Conservation (phyloP, 768 basidiomycete genomes). For the Lentinula lateritia region DNA sequence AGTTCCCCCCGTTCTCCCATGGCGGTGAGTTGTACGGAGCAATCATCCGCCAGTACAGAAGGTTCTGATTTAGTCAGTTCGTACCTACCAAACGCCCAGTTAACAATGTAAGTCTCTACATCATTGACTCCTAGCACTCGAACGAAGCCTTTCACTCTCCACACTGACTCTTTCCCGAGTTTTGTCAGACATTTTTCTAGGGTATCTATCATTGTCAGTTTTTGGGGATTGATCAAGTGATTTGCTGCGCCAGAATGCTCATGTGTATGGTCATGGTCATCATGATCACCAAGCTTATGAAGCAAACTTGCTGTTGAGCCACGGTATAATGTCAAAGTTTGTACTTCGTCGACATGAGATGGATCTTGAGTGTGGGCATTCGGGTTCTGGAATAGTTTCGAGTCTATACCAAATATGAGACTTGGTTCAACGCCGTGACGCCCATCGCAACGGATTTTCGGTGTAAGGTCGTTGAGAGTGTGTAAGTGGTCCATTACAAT, state of each 20-base stretch:
- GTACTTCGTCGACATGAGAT: constrained; percentile 78
- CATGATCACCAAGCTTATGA: constrained; percentile 8
- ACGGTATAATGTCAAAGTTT: constrained; percentile 62
- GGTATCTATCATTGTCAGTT: constrained; percentile 13
- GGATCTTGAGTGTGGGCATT: constrained; percentile 13
- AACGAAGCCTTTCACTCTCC: constrained; percentile 86
- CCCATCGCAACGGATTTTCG: constrained; percentile 69
- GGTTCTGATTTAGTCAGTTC: constrained; percentile 38
- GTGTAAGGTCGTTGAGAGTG: constrained; percentile 87
- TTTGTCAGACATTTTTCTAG: constrained; percentile 42
- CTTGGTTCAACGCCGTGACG: constrained; percentile 66
- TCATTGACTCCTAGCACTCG: constrained; percentile 34
- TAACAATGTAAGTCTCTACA: constrained; percentile 47
- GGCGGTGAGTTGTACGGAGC: constrained; percentile 62
- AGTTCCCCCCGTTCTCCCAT: constrained; percentile 92
- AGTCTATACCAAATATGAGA: constrained; percentile 85
- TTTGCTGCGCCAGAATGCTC: constrained; percentile 11
- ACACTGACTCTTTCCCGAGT: constrained; percentile 65
- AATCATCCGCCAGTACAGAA: constrained; percentile 14
- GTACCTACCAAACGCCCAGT: constrained; percentile 92
- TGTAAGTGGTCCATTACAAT: constrained; percentile 80
- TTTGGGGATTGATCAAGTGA: constrained; percentile 20
- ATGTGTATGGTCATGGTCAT: constrained; percentile 3
- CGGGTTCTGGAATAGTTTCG: constrained; percentile 57
- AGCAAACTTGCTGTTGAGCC: constrained; percentile 24